Evolutionary conservation across 1,284 basidiomycete species (phyloP), one percentile per base, ranked within the genome.

Genomic region (Pulveroboletus ridleyi): DNA sequence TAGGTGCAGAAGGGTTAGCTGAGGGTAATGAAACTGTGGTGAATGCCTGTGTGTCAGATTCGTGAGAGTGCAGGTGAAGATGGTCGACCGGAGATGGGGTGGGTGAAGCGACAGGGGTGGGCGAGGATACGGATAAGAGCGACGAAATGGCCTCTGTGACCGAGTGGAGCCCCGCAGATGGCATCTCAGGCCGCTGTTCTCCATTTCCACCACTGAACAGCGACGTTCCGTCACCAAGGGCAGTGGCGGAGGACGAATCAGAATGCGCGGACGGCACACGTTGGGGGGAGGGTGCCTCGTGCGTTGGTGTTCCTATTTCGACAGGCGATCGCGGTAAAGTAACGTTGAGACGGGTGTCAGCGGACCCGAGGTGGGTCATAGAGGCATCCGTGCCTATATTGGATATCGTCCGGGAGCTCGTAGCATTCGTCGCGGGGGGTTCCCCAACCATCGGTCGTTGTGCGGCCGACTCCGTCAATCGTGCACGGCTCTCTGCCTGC

Each of bases 141-240:
- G 71, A 69, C 25, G 74, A 75, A 35, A 76, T 67, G 9, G 66
- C 67, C 14, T 76, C 68, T 10, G 68, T 66, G 18, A 72, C 64
- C 7, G 68, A 72, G 17, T 58, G 63, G 17, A 58, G n/a, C 23
- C 62, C 65, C 1, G 64, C 47, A 6, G 68, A 52, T 20, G 55
- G 58, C 17, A 55, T 53, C 11, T 35, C 29, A 0, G 20, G 25
- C 53, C 59, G 50, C 33, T 64, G 63, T 7, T 53, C 57, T 15
- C 47, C 60, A 41, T 65, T 55, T 35, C 39, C 50, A 53, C 50
- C 6, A 18, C n/a, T 57, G 11, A 57, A 42, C 18, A 44, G 47
- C 2, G 59, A 46, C 5, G 54, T 50, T n/a, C 22, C 53, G 13
- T 64, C 65, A 1, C 25, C 56, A 2, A 8, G 6, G n/a, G 22